A percentile compares a stretch with the other conserved stretches of the same genome.
Evolutionary conservation across 108 stramenopile species (phyloP).

Genomic region (Hondaea fermentalgiana): DNA sequence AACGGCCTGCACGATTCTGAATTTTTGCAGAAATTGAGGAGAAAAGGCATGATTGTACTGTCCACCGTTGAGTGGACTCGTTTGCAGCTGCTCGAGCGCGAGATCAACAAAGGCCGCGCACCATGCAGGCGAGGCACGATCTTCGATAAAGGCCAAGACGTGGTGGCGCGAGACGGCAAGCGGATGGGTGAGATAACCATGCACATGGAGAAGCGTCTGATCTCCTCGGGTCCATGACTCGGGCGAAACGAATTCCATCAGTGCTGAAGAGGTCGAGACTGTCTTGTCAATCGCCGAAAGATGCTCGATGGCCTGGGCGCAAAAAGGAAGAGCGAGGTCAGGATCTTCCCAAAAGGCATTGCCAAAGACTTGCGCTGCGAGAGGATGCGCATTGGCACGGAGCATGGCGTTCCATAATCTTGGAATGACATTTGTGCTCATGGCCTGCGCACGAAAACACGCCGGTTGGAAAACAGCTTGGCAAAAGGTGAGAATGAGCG

Average conservation of each 20-base stretch:
- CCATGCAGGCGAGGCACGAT: not conserved
- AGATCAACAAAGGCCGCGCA: not conserved
- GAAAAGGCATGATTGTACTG: not conserved
- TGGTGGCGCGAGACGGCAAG: not conserved
- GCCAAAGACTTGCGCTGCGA: not conserved
- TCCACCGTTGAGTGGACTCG: not conserved
- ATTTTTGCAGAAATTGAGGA: not conserved
- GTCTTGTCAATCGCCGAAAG: not conserved
- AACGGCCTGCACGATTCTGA: not conserved
- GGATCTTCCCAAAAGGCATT: not conserved
- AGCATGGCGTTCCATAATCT: not conserved
- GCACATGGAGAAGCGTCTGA: not conserved
- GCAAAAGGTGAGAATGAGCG: not conserved
- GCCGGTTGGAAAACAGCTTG: not conserved
- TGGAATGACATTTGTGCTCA: not conserved
- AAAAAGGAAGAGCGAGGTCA: not conserved
- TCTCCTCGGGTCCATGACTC: not conserved
- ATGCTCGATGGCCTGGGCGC: not conserved
- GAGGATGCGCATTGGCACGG: not conserved
- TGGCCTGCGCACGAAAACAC: not conserved
- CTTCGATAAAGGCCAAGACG: not conserved
- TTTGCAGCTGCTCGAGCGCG: not conserved
- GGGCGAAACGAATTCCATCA: not conserved
- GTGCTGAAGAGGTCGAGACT: not conserved
- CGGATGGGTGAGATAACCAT: not conserved